Evolutionary conservation across 495 filamentous ascomycete genomes (phyloP).

Genomic region (Xylaria longipes): DNA sequence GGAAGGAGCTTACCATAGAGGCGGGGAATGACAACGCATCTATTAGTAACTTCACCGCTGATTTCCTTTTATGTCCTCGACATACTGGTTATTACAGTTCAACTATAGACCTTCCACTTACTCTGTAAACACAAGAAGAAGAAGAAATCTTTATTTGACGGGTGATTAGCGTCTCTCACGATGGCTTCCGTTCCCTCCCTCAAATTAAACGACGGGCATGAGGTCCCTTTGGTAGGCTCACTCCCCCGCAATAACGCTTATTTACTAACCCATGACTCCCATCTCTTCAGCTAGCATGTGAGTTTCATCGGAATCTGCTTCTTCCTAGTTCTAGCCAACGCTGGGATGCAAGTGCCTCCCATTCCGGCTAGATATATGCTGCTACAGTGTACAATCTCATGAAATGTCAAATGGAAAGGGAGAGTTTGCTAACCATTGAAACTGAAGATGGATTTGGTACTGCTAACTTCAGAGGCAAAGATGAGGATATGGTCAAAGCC

Average conservation of each 20-base stretch:
- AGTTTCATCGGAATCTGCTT: background rate
- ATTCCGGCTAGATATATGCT: background rate
- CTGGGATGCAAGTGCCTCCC: background rate
- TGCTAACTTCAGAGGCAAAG: slow-evolving; percentile 48
- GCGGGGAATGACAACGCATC: background rate
- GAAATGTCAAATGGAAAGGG: background rate
- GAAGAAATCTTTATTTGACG: background rate
- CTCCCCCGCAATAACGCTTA: background rate
- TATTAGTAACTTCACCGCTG: background rate
- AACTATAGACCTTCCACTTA: background rate
- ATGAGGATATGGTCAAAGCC: slow-evolving; percentile 62
- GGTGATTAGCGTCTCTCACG: background rate
- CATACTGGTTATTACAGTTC: background rate
- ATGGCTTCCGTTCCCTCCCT: slow-evolving; percentile 47
- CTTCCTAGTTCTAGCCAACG: background rate
- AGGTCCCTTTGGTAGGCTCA: slow-evolving; percentile 68
- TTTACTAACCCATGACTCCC: background rate
- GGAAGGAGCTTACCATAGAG: background rate
- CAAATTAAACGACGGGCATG: slow-evolving; percentile 74
- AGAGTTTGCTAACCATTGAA: background rate
- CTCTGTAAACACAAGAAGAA: background rate
- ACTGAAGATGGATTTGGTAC: slow-evolving; percentile 65
- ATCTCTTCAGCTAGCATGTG: background rate
- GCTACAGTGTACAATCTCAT: background rate
- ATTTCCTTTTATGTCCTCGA: background rate